Percentiles rank a stretch among this genome's conserved stretches.
Conservation (phyloP, 495 filamentous ascomycete species). For the Hypoxylon rickii region DNA sequence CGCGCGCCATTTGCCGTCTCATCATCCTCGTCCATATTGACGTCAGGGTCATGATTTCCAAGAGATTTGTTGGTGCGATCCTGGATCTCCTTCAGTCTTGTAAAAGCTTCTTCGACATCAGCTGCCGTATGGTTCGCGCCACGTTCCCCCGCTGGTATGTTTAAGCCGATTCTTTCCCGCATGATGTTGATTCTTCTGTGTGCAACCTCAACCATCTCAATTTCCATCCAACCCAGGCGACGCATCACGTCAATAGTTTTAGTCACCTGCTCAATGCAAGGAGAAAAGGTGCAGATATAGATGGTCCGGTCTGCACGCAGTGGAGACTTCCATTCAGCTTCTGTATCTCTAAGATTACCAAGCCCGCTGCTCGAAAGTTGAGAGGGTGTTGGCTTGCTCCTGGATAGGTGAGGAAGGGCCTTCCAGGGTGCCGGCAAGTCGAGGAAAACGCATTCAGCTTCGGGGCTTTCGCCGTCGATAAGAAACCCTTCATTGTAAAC, state of each 20-base stretch:
- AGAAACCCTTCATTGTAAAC: conserved; percentile 89
- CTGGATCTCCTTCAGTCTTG: conserved; percentile 73
- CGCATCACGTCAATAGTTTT: conserved; percentile 79
- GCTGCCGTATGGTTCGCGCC: conserved; percentile 58
- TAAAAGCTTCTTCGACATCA: conserved; percentile 78
- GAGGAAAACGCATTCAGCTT: conserved; percentile 83
- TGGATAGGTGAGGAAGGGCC: conserved; percentile 81
- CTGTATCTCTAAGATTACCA: conserved; percentile 12
- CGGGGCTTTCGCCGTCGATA: conserved; percentile 59
- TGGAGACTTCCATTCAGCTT: conserved; percentile 59
- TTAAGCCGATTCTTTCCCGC: conserved; percentile 74
- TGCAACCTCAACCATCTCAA: conserved; percentile 86
- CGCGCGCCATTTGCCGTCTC: conserved; percentile 29
- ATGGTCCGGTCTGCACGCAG: conserved; percentile 69
- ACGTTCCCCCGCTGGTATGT: conserved; percentile 43
- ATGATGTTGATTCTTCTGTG: conserved; percentile 78
- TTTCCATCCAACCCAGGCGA: conserved; percentile 82
- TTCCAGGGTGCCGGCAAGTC: conserved; percentile 94
- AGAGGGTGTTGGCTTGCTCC: conserved; percentile 49
- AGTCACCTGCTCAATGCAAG: conserved; percentile 94
- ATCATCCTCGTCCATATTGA: conserved; percentile 37
- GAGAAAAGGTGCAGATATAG: conserved; percentile 90
- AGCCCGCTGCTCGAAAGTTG: conserved; percentile 17
- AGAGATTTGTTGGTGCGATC: too few species aligned
- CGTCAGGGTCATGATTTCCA: conserved; percentile 42